Base-by-base conservation (phyloP, 345 rosid species). In the Cochlearia excelsa region DNA sequence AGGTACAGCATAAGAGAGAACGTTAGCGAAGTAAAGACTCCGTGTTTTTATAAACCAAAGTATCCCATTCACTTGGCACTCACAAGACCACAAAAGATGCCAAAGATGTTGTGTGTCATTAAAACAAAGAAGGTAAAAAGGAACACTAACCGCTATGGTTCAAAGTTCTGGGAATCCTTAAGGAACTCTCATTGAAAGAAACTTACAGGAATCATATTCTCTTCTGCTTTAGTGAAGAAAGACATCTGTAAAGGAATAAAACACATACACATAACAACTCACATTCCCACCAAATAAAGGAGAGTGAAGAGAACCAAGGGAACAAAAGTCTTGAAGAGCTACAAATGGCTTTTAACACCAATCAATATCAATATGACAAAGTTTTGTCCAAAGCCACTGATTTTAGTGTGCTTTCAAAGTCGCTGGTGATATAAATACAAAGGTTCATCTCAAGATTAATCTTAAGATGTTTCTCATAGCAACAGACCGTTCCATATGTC, bases 121-220 rank as follows among this genome's bases (percentile, higher is more conserved):
- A 2, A 35, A 30, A 52, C 54, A 45, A 3, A 4, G 28, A 54
- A 67, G 45, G 50, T n/a, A 37, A 58, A 57, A 58, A 11, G 41
- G 5, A 54, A 68, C 45, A 39, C 54, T 54, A 30, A 16, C 67
- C 67, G 67, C 73, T 59, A 51, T 59, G 49, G 48, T 49, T 62
- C 48, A 70, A 70, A 56, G 57, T 56, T 46, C 31, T 9, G 33
- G 58, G 56, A 63, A 61, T 48, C 41, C 40, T 9, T 4, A 40
- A 61, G 37, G 49, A 52, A 59, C 9, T 16, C 46, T 53, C 26
- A 29, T 34, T 51, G 60, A 59, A 51, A 51, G 63, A 56, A 49
- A 56, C 41, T 55, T 56, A 5, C 59, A 56, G 52, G 74, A 69
- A 70, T 63, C 74, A 1, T 70, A 63, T 70, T 70, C 74, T 56